Conservation (phyloP, 202 grass and related monocot species). For the Brachypodium distachyon region DNA sequence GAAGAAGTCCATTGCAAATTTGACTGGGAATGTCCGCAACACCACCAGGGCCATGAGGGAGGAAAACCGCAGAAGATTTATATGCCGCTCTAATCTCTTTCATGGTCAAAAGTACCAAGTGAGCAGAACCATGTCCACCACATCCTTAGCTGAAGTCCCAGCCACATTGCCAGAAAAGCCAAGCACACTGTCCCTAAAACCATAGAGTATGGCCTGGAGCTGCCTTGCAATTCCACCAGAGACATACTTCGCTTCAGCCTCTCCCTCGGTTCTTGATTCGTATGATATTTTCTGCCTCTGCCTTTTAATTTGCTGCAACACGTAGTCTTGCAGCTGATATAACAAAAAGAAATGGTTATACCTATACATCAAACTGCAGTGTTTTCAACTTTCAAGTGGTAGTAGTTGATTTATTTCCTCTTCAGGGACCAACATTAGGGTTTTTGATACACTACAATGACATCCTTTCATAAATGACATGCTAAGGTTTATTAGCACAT, state of each 20-base stretch:
- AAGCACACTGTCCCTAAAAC: constrained; percentile 57
- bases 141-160: constrained; percentile 62
- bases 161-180: constrained; percentile 59
- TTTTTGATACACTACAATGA: neutral
- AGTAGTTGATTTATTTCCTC: neutral
- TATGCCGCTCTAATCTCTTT: constrained; percentile 58
- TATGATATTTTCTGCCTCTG: constrained; percentile 68
- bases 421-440: neutral
- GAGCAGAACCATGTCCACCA: constrained; percentile 61
- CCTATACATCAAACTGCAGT: neutral
- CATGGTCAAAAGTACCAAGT: constrained; percentile 67
- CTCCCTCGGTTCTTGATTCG: constrained; percentile 71
- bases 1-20: constrained; percentile 52
- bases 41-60: constrained; percentile 67
- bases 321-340: constrained; percentile 53
- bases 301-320: constrained; percentile 60
- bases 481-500: neutral
- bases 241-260: constrained; percentile 63
- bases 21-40: constrained; percentile 50
- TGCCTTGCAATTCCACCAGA: constrained; percentile 59
- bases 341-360: constrained; percentile 1
- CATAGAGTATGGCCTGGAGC: constrained; percentile 60
- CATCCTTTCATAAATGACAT: neutral
- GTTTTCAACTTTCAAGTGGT: neutral
- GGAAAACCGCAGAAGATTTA: constrained; percentile 66